Conservation (phyloP, 2,329 filamentous ascomycete species). For the Exophiala lecanii-corni region DNA sequence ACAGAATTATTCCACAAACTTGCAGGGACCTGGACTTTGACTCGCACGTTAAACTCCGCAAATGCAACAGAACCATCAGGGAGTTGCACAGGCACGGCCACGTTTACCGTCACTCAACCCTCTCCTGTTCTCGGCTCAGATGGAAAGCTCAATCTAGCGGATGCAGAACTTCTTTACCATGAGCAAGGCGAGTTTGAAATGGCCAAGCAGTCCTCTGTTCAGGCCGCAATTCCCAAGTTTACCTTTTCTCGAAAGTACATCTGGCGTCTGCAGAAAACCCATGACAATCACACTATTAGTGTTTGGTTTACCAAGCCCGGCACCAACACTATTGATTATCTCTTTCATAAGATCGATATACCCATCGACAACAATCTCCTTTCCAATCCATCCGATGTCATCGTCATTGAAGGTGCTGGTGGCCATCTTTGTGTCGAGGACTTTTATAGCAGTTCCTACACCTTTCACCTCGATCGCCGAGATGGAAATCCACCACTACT, state of each 20-base stretch:
- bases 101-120: conserved; percentile 31
- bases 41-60: conserved; percentile 37
- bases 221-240: conserved; percentile 18
- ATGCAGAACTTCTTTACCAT: conserved; percentile 35
- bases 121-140: conserved; percentile 23
- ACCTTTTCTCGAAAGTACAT: conserved; percentile 39
- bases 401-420: conserved; percentile 35
- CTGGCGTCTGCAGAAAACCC: conserved; percentile 34
- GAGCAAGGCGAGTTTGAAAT: conserved; percentile 39
- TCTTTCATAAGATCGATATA: conserved; percentile 41
- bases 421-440: conserved; percentile 45
- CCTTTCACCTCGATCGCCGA: conserved; percentile 34
- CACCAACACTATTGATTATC: conserved; percentile 37
- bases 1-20: conserved; percentile 19
- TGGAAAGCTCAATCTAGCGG: conserved; percentile 26
- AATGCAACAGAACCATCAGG: conserved; percentile 40
- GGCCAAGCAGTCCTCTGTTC: conserved; percentile 28
- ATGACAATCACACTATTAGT: conserved; percentile 30
- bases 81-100: conserved; percentile 37
- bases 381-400: conserved; percentile 17
- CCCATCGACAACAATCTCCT: conserved; percentile 14
- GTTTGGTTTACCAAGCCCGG: conserved; percentile 43
- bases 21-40: conserved; percentile 33
- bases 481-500: conserved; percentile 25
- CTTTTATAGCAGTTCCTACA: conserved; percentile 43